Conservation (phyloP, 352 stramenopile species). For the Phytophthora palmivora region DNA sequence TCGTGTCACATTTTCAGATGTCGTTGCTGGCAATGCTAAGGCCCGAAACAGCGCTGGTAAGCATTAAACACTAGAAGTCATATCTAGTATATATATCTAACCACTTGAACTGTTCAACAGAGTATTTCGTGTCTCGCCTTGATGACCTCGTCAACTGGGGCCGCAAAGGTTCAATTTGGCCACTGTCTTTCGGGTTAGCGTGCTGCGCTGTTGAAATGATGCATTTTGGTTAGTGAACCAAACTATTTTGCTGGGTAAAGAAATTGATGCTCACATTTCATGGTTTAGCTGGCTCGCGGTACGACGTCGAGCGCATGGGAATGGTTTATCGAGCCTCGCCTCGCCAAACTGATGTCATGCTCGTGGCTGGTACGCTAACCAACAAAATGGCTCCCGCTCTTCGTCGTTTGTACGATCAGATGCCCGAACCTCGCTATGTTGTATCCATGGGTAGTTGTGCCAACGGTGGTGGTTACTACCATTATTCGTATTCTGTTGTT, state of each 20-base stretch:
- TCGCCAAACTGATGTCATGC: slow-evolving; percentile 98
- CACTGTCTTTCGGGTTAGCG: slow-evolving; percentile 99
- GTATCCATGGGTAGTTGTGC: slow-evolving; percentile 99
- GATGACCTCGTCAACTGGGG: slow-evolving; percentile 99
- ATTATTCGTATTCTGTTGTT: slow-evolving; percentile 98
- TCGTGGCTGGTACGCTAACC: slow-evolving; percentile 98
- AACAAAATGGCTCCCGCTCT: slow-evolving; percentile 99
- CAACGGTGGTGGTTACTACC: slow-evolving; percentile 95
- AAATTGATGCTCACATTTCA: neutral
- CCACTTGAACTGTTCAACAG: slow-evolving; percentile 37
- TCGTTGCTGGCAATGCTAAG: too few species aligned
- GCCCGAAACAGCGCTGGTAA: too few species aligned
- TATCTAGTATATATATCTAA: too few species aligned
- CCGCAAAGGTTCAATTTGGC: slow-evolving; percentile 97
- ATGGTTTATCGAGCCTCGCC: slow-evolving; percentile 98
- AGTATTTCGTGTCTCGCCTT: slow-evolving; percentile 98
- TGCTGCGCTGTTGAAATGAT: slow-evolving; percentile 99
- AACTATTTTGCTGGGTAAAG: too few species aligned
- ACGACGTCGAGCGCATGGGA: slow-evolving; percentile 99
- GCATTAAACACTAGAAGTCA: too few species aligned
- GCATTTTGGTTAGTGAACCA: slow-evolving; percentile 74
- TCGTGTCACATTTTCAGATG: too few species aligned
- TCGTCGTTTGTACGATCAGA: slow-evolving; percentile 98
- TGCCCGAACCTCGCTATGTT: slow-evolving; percentile 99
- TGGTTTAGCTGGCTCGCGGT: slow-evolving; percentile 73